phyloP scores from a whole-genome alignment of 2,329 filamentous ascomycete genomes.

The Ascochyta pisi region DNA sequence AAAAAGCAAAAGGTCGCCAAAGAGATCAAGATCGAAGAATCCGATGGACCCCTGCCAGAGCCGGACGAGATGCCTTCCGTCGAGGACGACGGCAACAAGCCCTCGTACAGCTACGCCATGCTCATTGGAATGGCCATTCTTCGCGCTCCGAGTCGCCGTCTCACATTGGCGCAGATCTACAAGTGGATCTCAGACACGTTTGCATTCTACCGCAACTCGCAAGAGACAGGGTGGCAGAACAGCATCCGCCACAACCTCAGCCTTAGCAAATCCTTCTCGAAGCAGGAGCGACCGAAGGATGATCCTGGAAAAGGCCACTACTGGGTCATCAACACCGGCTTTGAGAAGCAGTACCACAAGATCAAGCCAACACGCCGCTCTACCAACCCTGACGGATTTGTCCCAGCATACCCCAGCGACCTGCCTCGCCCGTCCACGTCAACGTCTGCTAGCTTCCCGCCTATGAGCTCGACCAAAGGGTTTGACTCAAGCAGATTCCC shows the following conservation, averaged over 20 bases:
- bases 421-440: slow-evolving; percentile 49
- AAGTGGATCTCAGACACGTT: slow-evolving; percentile 99
- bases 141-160: slow-evolving; percentile 78
- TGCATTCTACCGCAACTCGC: slow-evolving; percentile 77
- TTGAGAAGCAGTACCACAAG: slow-evolving; percentile 88
- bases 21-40: slow-evolving; percentile 57
- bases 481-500: slow-evolving; percentile 60
- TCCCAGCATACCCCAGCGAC: slow-evolving; percentile 42
- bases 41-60: slow-evolving; percentile 65
- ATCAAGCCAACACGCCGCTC: slow-evolving; percentile 73
- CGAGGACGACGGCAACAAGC: slow-evolving; percentile 86
- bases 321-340: slow-evolving; percentile 91
- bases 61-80: slow-evolving; percentile 82
- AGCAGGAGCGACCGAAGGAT: slow-evolving; percentile 94
- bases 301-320: slow-evolving; percentile 98
- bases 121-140: slow-evolving; percentile 98
- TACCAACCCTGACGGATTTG: slow-evolving; percentile 52
- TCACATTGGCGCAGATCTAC: slow-evolving; percentile 95
- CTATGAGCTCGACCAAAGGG: slow-evolving; percentile 50
- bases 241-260: slow-evolving; percentile 98
- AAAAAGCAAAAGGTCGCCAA: slow-evolving; percentile 71
- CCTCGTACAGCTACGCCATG: slow-evolving; percentile 89
- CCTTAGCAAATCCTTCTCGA: slow-evolving; percentile 94
- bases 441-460: slow-evolving; percentile 44
- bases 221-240: slow-evolving; percentile 95